Percentiles rank a stretch among this genome's conserved stretches.
Conservation (phyloP, 208 protist species). For the Crithidia sp. region DNA sequence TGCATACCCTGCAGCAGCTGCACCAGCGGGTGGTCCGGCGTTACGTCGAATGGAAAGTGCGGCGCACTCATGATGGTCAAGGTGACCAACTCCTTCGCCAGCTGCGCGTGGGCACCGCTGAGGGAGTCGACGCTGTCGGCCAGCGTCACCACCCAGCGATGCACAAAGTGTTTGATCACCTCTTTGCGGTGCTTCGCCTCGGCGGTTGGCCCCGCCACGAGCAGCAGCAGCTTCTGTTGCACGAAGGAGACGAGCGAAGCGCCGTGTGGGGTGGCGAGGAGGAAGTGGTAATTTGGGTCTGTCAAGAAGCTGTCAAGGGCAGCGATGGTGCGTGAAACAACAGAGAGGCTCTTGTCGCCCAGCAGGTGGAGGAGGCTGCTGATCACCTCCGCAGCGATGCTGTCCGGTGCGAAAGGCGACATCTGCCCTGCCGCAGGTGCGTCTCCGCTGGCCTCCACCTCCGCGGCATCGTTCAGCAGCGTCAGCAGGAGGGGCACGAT, state of each 20-base stretch:
- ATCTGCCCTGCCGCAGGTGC: background rate
- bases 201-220: constrained; percentile 25
- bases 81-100: constrained; percentile 62
- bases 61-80: constrained; percentile 40
- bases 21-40: constrained; percentile 58
- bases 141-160: constrained; percentile 64
- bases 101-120: constrained; percentile 36
- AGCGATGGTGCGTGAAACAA: constrained; percentile 72
- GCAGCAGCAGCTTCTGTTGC: constrained; percentile 73
- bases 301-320: constrained; percentile 77
- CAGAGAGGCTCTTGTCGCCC: constrained; percentile 66
- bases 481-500: constrained; percentile 78
- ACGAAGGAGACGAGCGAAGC: constrained; percentile 59
- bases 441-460: constrained; percentile 1
- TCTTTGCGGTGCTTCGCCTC: constrained; percentile 43
- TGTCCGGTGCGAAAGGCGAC: constrained; percentile 13
- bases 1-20: constrained; percentile 63
- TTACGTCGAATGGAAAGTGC: constrained; percentile 71
- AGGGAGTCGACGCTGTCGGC: constrained; percentile 38
- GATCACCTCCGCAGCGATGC: constrained; percentile 52
- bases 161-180: constrained; percentile 67
- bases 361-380: constrained; percentile 81
- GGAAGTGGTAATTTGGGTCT: constrained; percentile 33
- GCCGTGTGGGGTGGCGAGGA: constrained; percentile 45
- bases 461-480: constrained; percentile 40